Conservation (phyloP, 2,329 filamentous ascomycete species). For the Monosporascus cannonballus region DNA sequence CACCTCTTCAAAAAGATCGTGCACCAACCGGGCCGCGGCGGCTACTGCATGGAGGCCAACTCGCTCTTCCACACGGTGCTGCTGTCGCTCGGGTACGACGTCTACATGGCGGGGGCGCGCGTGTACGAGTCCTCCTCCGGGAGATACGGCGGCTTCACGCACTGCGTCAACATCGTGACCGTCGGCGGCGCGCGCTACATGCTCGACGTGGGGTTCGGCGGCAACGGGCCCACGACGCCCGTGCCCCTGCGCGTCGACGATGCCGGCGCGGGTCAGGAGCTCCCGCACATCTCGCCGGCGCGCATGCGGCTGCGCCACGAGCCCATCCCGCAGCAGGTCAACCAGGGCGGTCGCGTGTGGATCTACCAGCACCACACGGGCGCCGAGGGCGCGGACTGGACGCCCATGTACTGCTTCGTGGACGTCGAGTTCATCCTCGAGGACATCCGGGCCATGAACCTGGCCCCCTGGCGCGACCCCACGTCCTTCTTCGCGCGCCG, state of each 20-base stretch:
- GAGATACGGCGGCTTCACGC: slow-evolving; percentile 18
- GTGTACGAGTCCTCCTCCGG: slow-evolving; percentile 10
- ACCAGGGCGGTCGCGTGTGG: slow-evolving; percentile 15
- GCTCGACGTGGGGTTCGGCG: slow-evolving; percentile 20
- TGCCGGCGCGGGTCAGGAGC: background rate
- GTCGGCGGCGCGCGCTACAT: slow-evolving; percentile 9
- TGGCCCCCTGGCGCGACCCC: slow-evolving; percentile 26
- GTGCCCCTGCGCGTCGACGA: slow-evolving; percentile 2
- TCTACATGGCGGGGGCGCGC: slow-evolving; percentile 18
- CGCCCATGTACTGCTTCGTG: slow-evolving; percentile 39
- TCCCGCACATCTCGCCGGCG: slow-evolving; percentile 15
- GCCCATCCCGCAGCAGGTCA: slow-evolving; percentile 16
- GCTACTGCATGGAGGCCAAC: slow-evolving; percentile 40
- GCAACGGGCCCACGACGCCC: slow-evolving; percentile 14
- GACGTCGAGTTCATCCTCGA: slow-evolving; percentile 34
- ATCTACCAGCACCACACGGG: slow-evolving; percentile 16
- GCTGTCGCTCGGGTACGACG: slow-evolving; percentile 31
- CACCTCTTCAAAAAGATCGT: slow-evolving; percentile 34
- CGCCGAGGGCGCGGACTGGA: slow-evolving; percentile 27
- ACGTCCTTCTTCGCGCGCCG: slow-evolving; percentile 30
- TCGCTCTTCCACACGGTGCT: slow-evolving; percentile 38
- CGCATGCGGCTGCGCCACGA: slow-evolving; percentile 27
- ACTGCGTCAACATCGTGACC: slow-evolving; percentile 21
- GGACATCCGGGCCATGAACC: slow-evolving; percentile 34
- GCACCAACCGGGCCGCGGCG: slow-evolving; percentile 28